Percentiles rank a stretch among this genome's conserved stretches.
These are phyloP conservation scores for Rosa persica DNA, from an alignment of 306 rosid species.

Conservation along the genomic window DNA sequence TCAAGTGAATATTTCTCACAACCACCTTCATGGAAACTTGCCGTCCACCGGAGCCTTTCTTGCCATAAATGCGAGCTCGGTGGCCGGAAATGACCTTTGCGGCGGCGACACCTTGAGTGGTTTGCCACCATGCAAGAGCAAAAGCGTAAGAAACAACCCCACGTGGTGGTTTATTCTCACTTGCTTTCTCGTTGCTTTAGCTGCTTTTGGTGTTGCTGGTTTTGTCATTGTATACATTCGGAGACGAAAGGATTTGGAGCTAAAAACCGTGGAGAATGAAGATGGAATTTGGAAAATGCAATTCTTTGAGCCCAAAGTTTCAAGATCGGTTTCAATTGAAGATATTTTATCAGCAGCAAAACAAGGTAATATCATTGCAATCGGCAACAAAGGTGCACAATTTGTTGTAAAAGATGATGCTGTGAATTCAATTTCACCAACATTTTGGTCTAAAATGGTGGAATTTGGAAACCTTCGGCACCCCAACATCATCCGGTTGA, in stretches of 20 bases:
- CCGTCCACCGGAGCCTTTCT: slow-evolving; percentile 79
- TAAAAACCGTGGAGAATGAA: slow-evolving; percentile 50
- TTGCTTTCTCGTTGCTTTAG: slow-evolving; percentile 36
- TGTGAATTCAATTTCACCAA: slow-evolving; percentile 32
- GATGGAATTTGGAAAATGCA: slow-evolving; percentile 70
- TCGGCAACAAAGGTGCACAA: slow-evolving; percentile 43
- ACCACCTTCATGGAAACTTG: slow-evolving; percentile 62
- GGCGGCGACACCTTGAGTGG: slow-evolving; percentile 33
- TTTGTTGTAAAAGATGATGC: slow-evolving; percentile 50
- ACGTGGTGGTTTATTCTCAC: slow-evolving; percentile 47
- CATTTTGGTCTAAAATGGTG: slow-evolving; percentile 52
- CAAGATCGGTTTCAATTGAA: slow-evolving; percentile 39
- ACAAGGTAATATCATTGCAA: slow-evolving; percentile 45
- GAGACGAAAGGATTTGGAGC: slow-evolving; percentile 33
- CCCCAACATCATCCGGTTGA: slow-evolving; percentile 49
- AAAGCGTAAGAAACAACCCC: slow-evolving; percentile 14
- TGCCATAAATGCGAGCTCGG: slow-evolving; percentile 65
- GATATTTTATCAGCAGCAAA: slow-evolving; percentile 47
- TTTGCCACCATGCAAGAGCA: slow-evolving; percentile 59
- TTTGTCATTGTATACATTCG: slow-evolving; percentile 32
- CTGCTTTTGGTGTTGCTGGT: slow-evolving; percentile 25
- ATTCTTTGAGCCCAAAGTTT: slow-evolving; percentile 43
- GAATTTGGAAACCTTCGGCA: slow-evolving; percentile 56
- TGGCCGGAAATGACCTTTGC: slow-evolving; percentile 74
- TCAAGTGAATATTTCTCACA: slow-evolving; percentile 75